Evolutionary conservation across 2,329 filamentous ascomycete genomes (phyloP).

Genomic region (Paracorniculantispora psalliotae): DNA sequence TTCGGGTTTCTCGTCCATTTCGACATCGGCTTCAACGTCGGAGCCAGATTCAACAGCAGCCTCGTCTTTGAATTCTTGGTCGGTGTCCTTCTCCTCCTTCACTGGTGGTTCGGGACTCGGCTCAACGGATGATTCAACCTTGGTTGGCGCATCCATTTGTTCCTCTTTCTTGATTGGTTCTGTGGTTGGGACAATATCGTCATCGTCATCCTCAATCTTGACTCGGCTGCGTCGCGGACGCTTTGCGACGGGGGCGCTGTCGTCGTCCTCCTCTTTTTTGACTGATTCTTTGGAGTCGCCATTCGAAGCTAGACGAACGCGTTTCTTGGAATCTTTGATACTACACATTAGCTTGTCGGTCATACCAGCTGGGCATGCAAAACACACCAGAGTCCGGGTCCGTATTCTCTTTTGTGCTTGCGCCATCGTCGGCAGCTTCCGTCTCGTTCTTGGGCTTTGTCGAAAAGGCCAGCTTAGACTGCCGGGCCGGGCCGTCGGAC

Average conservation of each 20-base stretch:
- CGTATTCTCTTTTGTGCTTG: constrained; percentile 33
- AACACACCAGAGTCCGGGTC: constrained; percentile 34
- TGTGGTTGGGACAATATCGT: constrained; percentile 32
- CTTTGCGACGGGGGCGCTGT: constrained; percentile 58
- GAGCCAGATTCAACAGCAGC: constrained; percentile 28
- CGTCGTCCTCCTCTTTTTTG: constrained; percentile 45
- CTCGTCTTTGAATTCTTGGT: constrained; percentile 18
- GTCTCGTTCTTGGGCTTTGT: constrained; percentile 44
- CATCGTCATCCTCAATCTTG: constrained; percentile 49
- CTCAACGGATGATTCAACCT: constrained; percentile 17
- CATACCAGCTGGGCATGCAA: background rate
- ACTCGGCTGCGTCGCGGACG: constrained; percentile 43
- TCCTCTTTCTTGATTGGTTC: constrained; percentile 28
- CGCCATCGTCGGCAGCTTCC: constrained; percentile 22
- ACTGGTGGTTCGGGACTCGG: constrained; percentile 4
- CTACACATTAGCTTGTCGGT: background rate
- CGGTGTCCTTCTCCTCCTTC: constrained; percentile 20
- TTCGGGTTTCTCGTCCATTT: constrained; percentile 61
- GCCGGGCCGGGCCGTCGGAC: constrained; percentile 55
- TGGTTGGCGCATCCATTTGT: constrained; percentile 14
- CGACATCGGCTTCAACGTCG: constrained; percentile 45
- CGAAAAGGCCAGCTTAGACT: constrained; percentile 74
- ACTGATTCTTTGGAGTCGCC: constrained; percentile 11
- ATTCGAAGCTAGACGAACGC: constrained; percentile 26
- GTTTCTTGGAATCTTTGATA: constrained; percentile 41